Conservation (phyloP, 257 asterid genomes). For the Buddleja alternifolia region DNA sequence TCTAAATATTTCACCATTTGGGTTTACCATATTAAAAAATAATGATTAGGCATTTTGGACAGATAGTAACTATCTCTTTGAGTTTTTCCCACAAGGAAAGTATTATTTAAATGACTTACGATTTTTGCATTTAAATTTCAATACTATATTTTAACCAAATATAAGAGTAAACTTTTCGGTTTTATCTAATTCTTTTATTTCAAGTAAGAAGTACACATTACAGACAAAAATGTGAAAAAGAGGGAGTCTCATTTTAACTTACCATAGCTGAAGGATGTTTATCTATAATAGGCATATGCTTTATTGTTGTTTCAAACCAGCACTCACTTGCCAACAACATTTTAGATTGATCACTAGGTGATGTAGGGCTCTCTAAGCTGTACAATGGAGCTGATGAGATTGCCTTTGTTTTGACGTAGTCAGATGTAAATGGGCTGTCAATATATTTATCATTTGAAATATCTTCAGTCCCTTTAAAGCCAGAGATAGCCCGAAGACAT, state of each 20-base stretch:
- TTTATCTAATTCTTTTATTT: not conserved
- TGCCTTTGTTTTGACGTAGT: slow-evolving; percentile 71
- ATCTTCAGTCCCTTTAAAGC: slow-evolving; percentile 96
- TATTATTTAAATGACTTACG: not conserved
- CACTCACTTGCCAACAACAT: slow-evolving; percentile 59
- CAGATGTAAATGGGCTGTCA: slow-evolving; percentile 87
- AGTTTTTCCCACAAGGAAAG: not conserved
- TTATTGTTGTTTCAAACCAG: slow-evolving; percentile 79
- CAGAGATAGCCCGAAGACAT: slow-evolving; percentile 93
- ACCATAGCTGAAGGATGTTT: slow-evolving; percentile 87
- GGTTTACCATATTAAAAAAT: slow-evolving; percentile 3
- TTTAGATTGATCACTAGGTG: slow-evolving; percentile 48
- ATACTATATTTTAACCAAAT: not conserved
- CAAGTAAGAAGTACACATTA: slow-evolving; percentile 3
- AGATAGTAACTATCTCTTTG: not conserved
- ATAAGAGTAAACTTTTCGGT: not conserved
- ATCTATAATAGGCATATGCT: slow-evolving; percentile 72
- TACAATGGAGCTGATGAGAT: slow-evolving; percentile 91
- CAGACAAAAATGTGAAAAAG: slow-evolving; percentile 10
- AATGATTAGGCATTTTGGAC: slow-evolving; percentile 4
- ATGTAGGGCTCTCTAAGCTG: slow-evolving; percentile 49
- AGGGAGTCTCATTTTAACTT: slow-evolving; percentile 34
- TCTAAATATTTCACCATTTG: slow-evolving; percentile 3
- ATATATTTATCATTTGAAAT: slow-evolving; percentile 72
- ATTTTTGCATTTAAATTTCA: slow-evolving; percentile 2